A percentile compares a stretch with the other conserved stretches of the same genome.
Conservation (phyloP, 257 asterid species). For the Capsicum rhomboideum region DNA sequence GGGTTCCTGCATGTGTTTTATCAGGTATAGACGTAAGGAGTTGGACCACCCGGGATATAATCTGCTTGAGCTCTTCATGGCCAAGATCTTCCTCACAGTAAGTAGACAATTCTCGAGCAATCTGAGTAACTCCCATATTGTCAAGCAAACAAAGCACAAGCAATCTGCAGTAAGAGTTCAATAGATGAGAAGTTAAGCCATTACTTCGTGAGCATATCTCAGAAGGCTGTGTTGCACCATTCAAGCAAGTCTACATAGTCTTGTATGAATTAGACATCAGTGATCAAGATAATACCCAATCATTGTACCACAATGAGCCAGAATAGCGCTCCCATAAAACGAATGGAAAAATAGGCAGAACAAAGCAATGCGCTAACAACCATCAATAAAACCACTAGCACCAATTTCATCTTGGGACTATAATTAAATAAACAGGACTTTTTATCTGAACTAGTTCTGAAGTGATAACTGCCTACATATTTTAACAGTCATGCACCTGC, state of each 20-base stretch:
- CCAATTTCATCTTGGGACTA: background rate
- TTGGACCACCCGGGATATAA: slow-evolving; percentile 48
- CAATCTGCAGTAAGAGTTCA: slow-evolving; percentile 39
- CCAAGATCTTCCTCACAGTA: slow-evolving; percentile 31
- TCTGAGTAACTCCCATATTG: slow-evolving; percentile 44
- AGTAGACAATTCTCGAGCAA: slow-evolving; percentile 44
- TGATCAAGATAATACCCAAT: background rate
- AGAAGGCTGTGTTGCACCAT: background rate
- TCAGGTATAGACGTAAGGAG: slow-evolving; percentile 88
- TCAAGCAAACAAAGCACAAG: slow-evolving; percentile 74
- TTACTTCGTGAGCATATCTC: background rate
- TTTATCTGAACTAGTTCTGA: background rate
- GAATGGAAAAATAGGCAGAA: background rate
- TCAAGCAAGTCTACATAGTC: background rate
- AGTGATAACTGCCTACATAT: background rate
- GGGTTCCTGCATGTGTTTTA: slow-evolving; percentile 71
- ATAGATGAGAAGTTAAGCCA: background rate
- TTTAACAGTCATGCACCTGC: background rate
- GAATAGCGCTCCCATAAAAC: background rate
- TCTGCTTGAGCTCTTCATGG: slow-evolving; percentile 47
- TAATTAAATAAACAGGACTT: background rate
- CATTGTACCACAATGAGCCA: background rate
- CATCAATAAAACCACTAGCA: background rate
- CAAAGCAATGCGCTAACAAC: background rate
- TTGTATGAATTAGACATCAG: background rate